A percentile compares a stretch with the other conserved stretches of the same genome.
Conservation (phyloP, 441 rosid species). For the Populus hybrid region DNA sequence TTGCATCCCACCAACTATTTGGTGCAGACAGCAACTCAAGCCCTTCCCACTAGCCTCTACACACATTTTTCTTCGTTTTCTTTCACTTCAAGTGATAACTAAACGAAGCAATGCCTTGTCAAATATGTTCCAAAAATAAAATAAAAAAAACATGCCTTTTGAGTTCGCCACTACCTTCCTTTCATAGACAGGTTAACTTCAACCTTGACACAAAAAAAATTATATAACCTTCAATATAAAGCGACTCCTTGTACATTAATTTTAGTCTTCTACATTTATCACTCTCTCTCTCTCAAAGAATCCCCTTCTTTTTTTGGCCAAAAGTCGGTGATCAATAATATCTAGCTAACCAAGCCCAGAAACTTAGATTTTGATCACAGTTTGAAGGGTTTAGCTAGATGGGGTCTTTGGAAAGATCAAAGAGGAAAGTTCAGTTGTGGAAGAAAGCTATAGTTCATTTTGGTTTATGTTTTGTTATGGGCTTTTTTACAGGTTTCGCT, state of each 20-base stretch:
- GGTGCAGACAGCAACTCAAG: slow-evolving; percentile 37
- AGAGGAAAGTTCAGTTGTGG: slow-evolving; percentile 79
- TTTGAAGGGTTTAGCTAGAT: slow-evolving; percentile 10
- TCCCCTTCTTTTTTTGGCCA: neutral
- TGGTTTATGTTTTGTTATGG: slow-evolving; percentile 80
- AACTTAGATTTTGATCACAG: neutral
- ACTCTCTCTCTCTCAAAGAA: neutral
- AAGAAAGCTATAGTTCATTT: slow-evolving; percentile 80
- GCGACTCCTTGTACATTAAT: neutral
- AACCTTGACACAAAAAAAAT: slow-evolving; percentile 7
- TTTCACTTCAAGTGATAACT: slow-evolving; percentile 44
- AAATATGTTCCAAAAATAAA: neutral
- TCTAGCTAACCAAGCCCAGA: neutral
- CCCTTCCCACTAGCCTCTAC: slow-evolving; percentile 3
- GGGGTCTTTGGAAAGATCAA: slow-evolving; percentile 72
- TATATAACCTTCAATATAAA: slow-evolving; percentile 3
- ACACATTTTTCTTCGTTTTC: slow-evolving; percentile 26
- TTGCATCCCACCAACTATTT: slow-evolving; percentile 52
- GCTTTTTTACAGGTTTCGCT: slow-evolving; percentile 86
- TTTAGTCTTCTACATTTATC: neutral
- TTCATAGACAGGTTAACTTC: slow-evolving; percentile 26
- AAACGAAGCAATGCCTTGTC: slow-evolving; percentile 28
- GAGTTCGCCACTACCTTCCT: slow-evolving; percentile 33
- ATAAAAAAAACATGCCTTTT: neutral
- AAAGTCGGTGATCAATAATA: neutral